A percentile compares a stretch with the other conserved stretches of the same genome.
phyloP scores from a whole-genome alignment of 345 rosid species.

The Schrenkiella parvula region DNA sequence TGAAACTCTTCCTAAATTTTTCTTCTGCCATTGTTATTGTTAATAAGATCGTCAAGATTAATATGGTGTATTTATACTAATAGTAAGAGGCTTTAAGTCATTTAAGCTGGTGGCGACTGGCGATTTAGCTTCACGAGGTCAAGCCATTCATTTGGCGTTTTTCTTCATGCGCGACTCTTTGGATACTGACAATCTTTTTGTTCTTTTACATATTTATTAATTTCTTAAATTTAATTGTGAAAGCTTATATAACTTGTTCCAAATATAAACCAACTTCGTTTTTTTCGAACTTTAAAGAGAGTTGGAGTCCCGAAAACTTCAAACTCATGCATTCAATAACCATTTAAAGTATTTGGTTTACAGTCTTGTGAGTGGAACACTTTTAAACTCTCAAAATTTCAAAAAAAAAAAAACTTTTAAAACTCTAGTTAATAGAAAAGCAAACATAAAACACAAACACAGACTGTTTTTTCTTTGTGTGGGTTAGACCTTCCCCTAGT shows the following conservation, averaged over 20 bases:
- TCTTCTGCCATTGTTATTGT: slow-evolving; percentile 11
- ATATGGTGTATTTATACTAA: neutral
- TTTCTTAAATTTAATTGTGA: no score
- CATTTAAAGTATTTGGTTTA: no score
- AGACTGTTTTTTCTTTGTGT: neutral
- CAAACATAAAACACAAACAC: neutral
- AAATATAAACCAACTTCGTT: no score
- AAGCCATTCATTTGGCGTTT: slow-evolving; percentile 14
- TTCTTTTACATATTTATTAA: no score
- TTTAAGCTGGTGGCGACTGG: neutral
- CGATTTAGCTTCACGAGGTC: slow-evolving; percentile 26
- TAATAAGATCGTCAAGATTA: neutral
- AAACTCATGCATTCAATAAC: no score
- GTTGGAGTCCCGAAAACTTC: no score
- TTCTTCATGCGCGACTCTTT: slow-evolving; percentile 2
- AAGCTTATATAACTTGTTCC: no score
- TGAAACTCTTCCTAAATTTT: neutral
- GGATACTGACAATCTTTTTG: no score
- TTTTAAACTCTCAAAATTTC: no score
- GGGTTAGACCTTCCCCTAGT: neutral
- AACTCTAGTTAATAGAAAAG: neutral
- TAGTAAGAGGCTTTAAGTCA: neutral
- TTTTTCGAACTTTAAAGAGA: no score
- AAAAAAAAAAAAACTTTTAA: no score
- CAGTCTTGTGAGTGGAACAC: no score